Evolutionary conservation across 352 stramenopile genomes (phyloP), one percentile per base, ranked within the genome.

Genomic region (Peronospora belbahrii): DNA sequence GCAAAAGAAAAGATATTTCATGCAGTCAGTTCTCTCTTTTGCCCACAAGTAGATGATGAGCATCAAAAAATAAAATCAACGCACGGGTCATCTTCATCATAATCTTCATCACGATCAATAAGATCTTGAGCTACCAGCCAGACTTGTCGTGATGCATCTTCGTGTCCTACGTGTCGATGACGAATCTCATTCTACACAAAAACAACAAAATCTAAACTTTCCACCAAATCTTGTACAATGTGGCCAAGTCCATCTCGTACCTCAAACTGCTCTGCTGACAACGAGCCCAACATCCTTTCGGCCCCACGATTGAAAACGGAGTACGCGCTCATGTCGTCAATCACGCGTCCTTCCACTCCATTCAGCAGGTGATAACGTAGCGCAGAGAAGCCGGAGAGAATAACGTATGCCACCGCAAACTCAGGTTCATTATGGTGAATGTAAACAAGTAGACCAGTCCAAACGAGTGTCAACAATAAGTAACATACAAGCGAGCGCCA

Each of bases 231-330:
- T 28, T 6, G 10, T 14, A 24, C 22, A 9, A 17, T 6, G 9
- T 14, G 3, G 31, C 20, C 11, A 52, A 34, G 19, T 19, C 15
- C 25, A 42, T 6, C 17, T 25, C 37, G 17, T 50, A 85, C 77
- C 77, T 92, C 81, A 46, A 92, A 89, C 45, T 92, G 76, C 30
- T 92, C 81, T 22, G 75, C 80, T 9, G 81, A 88, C 14, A 92
- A 59, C 4, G 77, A 88, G 3, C 81, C 81, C 42, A 88, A 43
- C 72, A 92, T 84, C 43, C 81, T 74, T 38, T 74, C 65, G 8
- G 62, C 56, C 11, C 70, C 67, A 17, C 61, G 66, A 51, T 92
- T 92, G 44, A 92, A 92, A 14, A 92, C 71, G 18, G 81, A 92
- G 52, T 92, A 92, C 2, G 81, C 78, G 43, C 81, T 92, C 11